Evolutionary conservation across 768 basidiomycete species (phyloP).

Genomic region (Pisolithus orientalis): DNA sequence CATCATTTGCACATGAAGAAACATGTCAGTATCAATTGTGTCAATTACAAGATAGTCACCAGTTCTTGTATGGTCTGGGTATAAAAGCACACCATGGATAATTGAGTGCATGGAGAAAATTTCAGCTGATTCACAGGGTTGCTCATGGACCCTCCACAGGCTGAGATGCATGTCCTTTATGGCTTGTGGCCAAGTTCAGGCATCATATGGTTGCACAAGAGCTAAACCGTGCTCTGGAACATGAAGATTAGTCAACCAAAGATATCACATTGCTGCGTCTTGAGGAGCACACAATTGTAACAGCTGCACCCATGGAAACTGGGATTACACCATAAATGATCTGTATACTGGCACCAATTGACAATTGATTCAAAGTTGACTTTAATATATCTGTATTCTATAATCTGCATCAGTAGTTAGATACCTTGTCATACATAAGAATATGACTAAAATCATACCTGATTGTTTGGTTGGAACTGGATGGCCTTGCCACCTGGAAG

Average conservation of each 20-base stretch:
- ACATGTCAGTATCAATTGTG: constrained; percentile 27
- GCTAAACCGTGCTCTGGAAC: constrained; percentile 15
- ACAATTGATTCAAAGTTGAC: constrained; percentile 15
- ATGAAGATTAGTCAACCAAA: constrained; percentile 16
- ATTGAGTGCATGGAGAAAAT: constrained; percentile 27
- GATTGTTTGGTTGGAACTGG: neutral
- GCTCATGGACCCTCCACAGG: constrained; percentile 12
- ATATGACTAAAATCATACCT: neutral
- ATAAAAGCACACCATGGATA: constrained; percentile 21
- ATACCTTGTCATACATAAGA: neutral
- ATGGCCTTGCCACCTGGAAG: neutral
- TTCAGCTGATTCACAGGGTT: constrained; percentile 4
- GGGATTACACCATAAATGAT: constrained; percentile 12
- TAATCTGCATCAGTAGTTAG: neutral
- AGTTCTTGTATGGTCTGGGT: constrained; percentile 10
- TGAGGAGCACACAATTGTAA: constrained; percentile 23
- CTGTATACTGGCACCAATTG: constrained; percentile 6
- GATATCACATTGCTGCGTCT: constrained; percentile 8
- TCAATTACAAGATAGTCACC: constrained; percentile 25
- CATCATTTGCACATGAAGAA: constrained; percentile 2
- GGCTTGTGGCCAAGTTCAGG: neutral
- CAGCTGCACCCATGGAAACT: constrained; percentile 8
- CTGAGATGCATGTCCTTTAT: constrained; percentile 19
- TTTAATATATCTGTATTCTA: constrained; percentile 3
- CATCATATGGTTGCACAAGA: constrained; percentile 14